Base-by-base conservation (phyloP, 2,329 filamentous ascomycete genomes). In the Diplocarpon mali region DNA sequence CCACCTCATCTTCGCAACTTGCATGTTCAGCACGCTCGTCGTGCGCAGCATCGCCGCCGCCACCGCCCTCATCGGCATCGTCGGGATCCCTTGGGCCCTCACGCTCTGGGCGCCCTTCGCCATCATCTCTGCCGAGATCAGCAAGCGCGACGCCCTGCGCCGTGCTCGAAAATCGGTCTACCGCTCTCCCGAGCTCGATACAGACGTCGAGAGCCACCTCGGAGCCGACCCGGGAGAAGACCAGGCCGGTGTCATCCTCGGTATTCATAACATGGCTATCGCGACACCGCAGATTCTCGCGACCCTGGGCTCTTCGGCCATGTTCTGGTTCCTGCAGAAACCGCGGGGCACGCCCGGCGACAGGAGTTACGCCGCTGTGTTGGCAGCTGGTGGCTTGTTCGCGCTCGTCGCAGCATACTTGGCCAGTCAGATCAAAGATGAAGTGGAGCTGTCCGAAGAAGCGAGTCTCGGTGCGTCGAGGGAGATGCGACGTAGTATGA, bases 51-150 rank as follows among this genome's bases (percentile, higher is more conserved):
- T 87, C 7, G 69, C 75, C 45, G 76, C 73, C 9, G 90, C 85
- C 1, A 94, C 85, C 0, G 71, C 78, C 1, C 73, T 95, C 29
- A 82, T 95, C 45, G 85, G 80, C 1, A 67, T 92, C 17, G 80
- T 94, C 38, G 90, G 90, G 29, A 79, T 96, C 47, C 88, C 86
- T 1, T 96, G 90, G 90, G 88, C 89, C 16, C 69, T 95, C 57
- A 88, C 88, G 2, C 76, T 93, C 20, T 96, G 90, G 90, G 90
- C 89, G 0, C 90, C 90, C 0, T 96, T 90, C 68, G 89, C 90
- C 32, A 84, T 96, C 56, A 95, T 96, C 61, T 88, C 86, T 37
- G 86, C 86, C 5, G 90, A 96, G 63, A 89, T 96, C 50, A 85
- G 83, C 49, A 84, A 81, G 48, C 80, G 87, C 5, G 85, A 95